Evolutionary conservation across 139 green algal genomes (phyloP), one percentile per base, ranked within the genome.

Genomic region (Choricystis sp.): DNA sequence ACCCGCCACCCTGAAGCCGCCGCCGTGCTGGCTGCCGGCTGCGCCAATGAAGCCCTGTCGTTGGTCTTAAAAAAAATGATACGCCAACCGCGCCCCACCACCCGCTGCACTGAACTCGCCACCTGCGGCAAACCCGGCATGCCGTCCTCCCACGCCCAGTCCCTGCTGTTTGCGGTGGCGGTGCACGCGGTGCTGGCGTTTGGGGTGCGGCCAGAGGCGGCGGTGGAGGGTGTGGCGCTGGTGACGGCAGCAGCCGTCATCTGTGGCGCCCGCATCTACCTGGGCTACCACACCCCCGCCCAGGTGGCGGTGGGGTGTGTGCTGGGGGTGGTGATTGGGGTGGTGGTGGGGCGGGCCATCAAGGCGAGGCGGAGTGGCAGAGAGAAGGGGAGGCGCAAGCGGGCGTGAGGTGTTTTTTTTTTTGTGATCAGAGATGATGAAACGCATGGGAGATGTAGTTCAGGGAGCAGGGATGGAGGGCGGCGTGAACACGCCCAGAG

Each of bases 81-180:
- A 16, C 9, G 9, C 40, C 9, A 52, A 52, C 40, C 40, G 9
- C 40, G 40, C 9, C 40, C 40, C 9, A 9, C 40, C 40, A 16
- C 40, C 40, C 40, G 40, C 9, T 52, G 40, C 40, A 52, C 9
- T n/a, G 58, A n/a, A n/a, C 16, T 62, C 24, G 16, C 22, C 25
- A 29, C n/a, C 24, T 62, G 58, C 58, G 29, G 26, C 26, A n/a
- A n/a, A 14, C 29, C 20, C 24, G 58, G 58, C 58, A 62, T 62
- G 58, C 58, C 58, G 24, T 62, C 58, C 58, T 62, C 58, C 23
- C 58, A 62, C 58, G 29, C 24, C 58, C 58, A 62, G 14, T 40
- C 14, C 58, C 22, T 62, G 16, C 31, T 14, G 4, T 62, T 40
- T 25, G 58, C 26, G 23, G 4, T 14, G 26, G 19, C n/a, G 3